A percentile compares a stretch with the other conserved stretches of the same genome.
Evolutionary conservation across 805 yeast genomes (phyloP).

Genomic region (Ascoidea rubescens): DNA sequence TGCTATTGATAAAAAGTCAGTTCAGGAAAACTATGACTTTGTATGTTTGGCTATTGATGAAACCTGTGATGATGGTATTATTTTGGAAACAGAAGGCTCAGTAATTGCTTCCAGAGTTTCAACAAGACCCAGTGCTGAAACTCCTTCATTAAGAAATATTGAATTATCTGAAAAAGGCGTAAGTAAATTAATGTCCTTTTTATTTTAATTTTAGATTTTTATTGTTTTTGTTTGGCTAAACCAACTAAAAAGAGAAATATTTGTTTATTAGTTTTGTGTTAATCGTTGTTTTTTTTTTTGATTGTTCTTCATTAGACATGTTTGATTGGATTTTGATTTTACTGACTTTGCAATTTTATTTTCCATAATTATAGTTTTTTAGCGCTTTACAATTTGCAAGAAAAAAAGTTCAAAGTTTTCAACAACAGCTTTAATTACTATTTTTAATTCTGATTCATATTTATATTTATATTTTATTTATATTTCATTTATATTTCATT

Average conservation of each 20-base stretch:
- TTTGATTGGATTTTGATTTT: slow-evolving; percentile 21
- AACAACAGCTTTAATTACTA: not conserved
- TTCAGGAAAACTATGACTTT: slow-evolving; percentile 76
- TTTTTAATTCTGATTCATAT: slow-evolving; percentile 16
- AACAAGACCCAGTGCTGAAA: slow-evolving; percentile 65
- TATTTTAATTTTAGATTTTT: too few relatives aligned
- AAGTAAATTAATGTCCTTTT: not conserved
- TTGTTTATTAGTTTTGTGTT: too few relatives aligned
- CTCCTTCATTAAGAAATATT: slow-evolving; percentile 37
- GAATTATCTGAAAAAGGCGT: slow-evolving; percentile 59
- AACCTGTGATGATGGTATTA: slow-evolving; percentile 84
- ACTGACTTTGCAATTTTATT: slow-evolving; percentile 21
- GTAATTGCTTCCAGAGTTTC: slow-evolving; percentile 86
- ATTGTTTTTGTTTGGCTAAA: not conserved
- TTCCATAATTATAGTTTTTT: slow-evolving; percentile 23
- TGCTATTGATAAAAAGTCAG: slow-evolving; percentile 62
- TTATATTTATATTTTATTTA: slow-evolving; percentile 9
- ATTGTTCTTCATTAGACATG: not conserved
- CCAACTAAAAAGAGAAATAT: too few relatives aligned
- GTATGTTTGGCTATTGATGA: slow-evolving; percentile 83
- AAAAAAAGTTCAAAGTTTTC: slow-evolving; percentile 33
- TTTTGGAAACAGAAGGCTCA: slow-evolving; percentile 79
- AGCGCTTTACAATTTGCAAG: slow-evolving; percentile 83
- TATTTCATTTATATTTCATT: too few relatives aligned
- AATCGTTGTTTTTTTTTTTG: not conserved